Evolutionary conservation across 495 filamentous ascomycete species (phyloP), one percentile per base, ranked within the genome.

Genomic region (Hypoxylon fragiforme): DNA sequence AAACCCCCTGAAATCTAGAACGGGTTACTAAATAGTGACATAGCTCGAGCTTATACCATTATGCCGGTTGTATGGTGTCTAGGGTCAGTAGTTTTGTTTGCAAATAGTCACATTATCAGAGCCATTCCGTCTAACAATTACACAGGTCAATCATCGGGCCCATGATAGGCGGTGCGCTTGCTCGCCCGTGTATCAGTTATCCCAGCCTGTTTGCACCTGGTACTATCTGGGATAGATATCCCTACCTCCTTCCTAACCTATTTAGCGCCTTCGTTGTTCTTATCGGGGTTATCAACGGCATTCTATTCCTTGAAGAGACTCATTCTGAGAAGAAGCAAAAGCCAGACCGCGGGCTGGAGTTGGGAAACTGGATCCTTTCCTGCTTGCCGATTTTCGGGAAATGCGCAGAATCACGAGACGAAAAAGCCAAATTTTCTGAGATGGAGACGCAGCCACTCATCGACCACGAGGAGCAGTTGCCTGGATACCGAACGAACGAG

Each of bases 51-150:
- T 36, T 99, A 91, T 72, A 85, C 94, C 5, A 90, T 98, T 63
- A 96, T 98, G 94, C 94, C 94, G 1, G 89, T 96, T 60, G 86
- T 97, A 20, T 98, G 95, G 95, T 97, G 91, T 68, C 73, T 98
- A 59, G 94, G 94, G 85, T 88, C 70, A 64, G 78, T 68, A 8
- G 20, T 20, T 6, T 18, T 8, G 21, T 26, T 9, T 16, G 2
- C 24, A 16, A 37, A 14, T 28, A 31, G 11, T 24, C 43, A 7
- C 34, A 14, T 16, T 16, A 34, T 34, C 13, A 16, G 39, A 13
- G 36, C 24, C 45, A 28, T 39, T 39, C 21, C 12, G 34, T 45
- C 50, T 54, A 57, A 39, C 44, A 41, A n/a, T 37, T 68, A 62
- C 51, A 60, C 41, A 80, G 77, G 11, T 82, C 80, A 32, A 95